Conservation (phyloP, 2,329 filamentous ascomycete species). For the Sporothrix globosa region DNA sequence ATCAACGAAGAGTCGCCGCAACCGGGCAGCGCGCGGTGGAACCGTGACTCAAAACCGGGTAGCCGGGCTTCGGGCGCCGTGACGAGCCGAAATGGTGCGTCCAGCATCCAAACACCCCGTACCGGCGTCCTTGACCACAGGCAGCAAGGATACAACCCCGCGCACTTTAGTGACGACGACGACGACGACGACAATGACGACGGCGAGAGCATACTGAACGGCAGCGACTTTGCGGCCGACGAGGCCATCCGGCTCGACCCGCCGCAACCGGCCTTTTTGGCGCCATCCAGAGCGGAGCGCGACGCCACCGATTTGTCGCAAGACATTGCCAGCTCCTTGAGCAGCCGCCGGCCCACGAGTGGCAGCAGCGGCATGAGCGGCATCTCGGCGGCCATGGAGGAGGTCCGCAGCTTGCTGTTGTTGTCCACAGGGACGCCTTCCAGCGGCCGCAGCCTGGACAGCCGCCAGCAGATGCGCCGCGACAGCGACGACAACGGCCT, state of each 20-base stretch:
- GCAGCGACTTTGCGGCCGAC: slow-evolving; percentile 3
- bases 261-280: slow-evolving; percentile 31
- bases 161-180: slow-evolving; percentile 10
- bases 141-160: not conserved
- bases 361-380: slow-evolving; percentile 31
- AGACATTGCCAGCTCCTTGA: slow-evolving; percentile 36
- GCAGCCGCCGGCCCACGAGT: slow-evolving; percentile 25
- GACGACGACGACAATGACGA: slow-evolving; percentile 19
- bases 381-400: slow-evolving; percentile 37
- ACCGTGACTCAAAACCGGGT: not conserved
- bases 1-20: slow-evolving; percentile 33
- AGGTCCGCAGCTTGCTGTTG: slow-evolving; percentile 35
- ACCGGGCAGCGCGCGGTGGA: slow-evolving; percentile 17
- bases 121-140: not conserved
- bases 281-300: slow-evolving; percentile 6
- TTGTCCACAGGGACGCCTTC: slow-evolving; percentile 27
- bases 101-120: not conserved
- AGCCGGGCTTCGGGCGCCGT: slow-evolving; percentile 21
- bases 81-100: not conserved
- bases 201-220: not conserved
- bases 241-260: slow-evolving; percentile 33
- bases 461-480: not conserved
- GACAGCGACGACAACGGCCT: not conserved
- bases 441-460: slow-evolving; percentile 6
- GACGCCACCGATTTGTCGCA: slow-evolving; percentile 29